Conservation (phyloP, 345 rosid genomes). For the Adansonia digitata region DNA sequence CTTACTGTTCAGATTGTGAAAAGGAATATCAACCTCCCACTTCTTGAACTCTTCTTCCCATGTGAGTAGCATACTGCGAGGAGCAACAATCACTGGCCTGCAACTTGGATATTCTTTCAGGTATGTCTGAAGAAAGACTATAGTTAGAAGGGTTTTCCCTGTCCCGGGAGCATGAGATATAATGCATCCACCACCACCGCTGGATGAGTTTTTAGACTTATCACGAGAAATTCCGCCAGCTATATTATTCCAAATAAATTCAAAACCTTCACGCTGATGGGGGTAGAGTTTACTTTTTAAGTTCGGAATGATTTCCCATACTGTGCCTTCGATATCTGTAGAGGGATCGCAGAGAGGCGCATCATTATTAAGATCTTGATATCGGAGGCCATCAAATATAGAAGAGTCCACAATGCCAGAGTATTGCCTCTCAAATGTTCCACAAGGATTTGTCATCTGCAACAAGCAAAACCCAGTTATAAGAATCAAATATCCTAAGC, state of each 20-base stretch:
- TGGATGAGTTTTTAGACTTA: conserved; percentile 30
- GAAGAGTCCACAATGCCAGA: conserved; percentile 6
- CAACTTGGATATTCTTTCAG: conserved; percentile 44
- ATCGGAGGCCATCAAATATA: conserved; percentile 16
- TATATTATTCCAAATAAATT: conserved; percentile 71
- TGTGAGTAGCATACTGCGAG: conserved; percentile 48
- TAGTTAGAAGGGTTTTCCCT: conserved; percentile 75
- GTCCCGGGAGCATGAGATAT: conserved; percentile 83
- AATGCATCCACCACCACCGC: conserved; percentile 29
- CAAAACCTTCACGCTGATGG: conserved; percentile 78
- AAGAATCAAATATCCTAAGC: neutral
- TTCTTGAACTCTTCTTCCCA: conserved; percentile 80
- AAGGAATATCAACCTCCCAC: conserved; percentile 54
- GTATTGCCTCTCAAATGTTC: neutral
- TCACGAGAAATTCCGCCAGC: conserved; percentile 55
- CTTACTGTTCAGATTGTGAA: conserved; percentile 49
- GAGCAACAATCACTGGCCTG: conserved; percentile 68
- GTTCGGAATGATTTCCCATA: conserved; percentile 70
- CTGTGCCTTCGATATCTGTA: conserved; percentile 38
- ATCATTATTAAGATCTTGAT: neutral
- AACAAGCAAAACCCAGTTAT: neutral
- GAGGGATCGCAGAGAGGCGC: neutral
- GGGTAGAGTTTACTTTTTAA: conserved; percentile 37
- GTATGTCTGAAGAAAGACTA: conserved; percentile 59
- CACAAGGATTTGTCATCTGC: neutral